A percentile compares a stretch with the other conserved stretches of the same genome.
phyloP scores from a whole-genome alignment of 2,329 filamentous ascomycete species.

The Neonectria punicea region DNA sequence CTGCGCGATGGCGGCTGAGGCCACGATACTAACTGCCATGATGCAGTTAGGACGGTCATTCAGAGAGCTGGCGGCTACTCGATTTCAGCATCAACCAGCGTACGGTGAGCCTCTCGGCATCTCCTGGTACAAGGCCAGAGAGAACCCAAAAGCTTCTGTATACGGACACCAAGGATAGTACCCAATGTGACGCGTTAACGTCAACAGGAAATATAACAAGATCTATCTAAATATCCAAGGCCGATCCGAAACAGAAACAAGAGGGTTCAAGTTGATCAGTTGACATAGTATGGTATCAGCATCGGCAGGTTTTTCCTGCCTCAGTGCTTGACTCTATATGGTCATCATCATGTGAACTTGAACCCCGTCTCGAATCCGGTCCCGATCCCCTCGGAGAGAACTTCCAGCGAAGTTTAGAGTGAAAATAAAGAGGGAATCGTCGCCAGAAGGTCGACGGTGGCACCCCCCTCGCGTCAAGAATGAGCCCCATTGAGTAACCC shows the following conservation, averaged over 20 bases:
- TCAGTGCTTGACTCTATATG: conserved; percentile 99
- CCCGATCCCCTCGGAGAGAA: conserved; percentile 46
- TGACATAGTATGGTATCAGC: conserved; percentile 47
- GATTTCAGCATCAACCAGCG: too few relatives aligned
- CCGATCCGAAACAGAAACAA: conserved; percentile 9
- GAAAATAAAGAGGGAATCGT: conserved; percentile 44
- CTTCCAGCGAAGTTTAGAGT: conserved; percentile 57
- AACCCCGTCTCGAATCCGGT: conserved; percentile 46
- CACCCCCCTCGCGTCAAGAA: conserved; percentile 96
- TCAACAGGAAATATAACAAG: neutral
- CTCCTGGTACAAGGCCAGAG: too few relatives aligned
- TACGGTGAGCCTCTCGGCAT: too few relatives aligned
- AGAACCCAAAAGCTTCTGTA: too few relatives aligned
- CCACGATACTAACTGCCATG: neutral
- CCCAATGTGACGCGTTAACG: neutral
- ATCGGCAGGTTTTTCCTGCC: conserved; percentile 52
- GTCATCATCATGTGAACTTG: conserved; percentile 89
- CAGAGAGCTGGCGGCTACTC: neutral
- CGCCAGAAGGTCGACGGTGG: conserved; percentile 35
- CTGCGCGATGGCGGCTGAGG: neutral
- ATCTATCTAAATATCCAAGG: conserved; percentile 3
- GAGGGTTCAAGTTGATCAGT: conserved; percentile 45
- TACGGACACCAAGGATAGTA: too few relatives aligned
- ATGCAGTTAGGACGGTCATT: neutral
- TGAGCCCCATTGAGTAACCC: conserved; percentile 99